phyloP scores from a whole-genome alignment of 2,329 filamentous ascomycete species.

The Aspergillus vadensis region DNA sequence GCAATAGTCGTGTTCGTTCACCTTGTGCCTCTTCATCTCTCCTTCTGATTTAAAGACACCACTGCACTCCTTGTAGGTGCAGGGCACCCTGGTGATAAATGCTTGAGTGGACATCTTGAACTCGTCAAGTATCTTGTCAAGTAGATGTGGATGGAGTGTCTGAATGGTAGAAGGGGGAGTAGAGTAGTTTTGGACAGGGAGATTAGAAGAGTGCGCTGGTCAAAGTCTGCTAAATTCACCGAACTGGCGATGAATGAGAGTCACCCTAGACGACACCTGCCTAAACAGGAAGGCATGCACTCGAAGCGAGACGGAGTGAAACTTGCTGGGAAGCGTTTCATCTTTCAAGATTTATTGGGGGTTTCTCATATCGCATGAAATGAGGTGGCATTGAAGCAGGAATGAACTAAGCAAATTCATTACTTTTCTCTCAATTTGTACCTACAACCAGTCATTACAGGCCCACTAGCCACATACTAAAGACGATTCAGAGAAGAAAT shows the following conservation, averaged over 20 bases:
- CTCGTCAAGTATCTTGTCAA: neutral
- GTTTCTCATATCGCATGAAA: neutral
- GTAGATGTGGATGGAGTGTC: neutral
- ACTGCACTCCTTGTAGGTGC: conserved; percentile 51
- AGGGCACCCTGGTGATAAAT: conserved; percentile 37
- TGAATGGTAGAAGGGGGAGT: neutral
- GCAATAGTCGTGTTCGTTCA: conserved; percentile 45
- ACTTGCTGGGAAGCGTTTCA: too few species aligned
- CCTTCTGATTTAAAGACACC: conserved; percentile 48
- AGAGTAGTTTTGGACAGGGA: neutral
- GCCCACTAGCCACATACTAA: neutral
- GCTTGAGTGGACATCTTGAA: conserved; percentile 12
- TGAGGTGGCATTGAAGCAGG: neutral
- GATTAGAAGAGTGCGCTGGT: too few species aligned
- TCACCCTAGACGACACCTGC: too few species aligned
- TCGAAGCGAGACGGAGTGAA: too few species aligned
- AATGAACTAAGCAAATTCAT: neutral
- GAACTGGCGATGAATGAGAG: neutral
- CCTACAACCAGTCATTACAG: too few species aligned
- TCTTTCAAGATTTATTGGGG: too few species aligned
- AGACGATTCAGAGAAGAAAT: neutral
- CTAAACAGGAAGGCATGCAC: too few species aligned
- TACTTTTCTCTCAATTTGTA: too few species aligned
- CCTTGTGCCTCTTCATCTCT: conserved; percentile 57
- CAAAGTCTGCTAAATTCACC: neutral